Conservation (phyloP, 768 basidiomycete species). For the Tylopilus intermedius region DNA sequence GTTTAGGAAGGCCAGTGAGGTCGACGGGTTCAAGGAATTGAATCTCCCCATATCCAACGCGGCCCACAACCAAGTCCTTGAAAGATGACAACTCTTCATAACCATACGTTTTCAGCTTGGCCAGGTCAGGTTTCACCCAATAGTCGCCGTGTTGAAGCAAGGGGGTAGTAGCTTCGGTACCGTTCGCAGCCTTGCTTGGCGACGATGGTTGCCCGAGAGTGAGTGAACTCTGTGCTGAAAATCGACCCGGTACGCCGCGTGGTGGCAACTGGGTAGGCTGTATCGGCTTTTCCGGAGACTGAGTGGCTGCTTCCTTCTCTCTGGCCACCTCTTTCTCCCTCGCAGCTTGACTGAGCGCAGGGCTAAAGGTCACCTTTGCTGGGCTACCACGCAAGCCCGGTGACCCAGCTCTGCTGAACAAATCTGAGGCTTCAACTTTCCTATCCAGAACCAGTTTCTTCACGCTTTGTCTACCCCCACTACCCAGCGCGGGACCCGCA, state of each 20-base stretch:
- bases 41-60: conserved; percentile 89
- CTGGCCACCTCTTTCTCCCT: conserved; percentile 64
- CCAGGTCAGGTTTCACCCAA: conserved; percentile 78
- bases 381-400: conserved; percentile 29
- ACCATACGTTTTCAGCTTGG: conserved; percentile 62
- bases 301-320: conserved; percentile 30
- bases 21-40: conserved; percentile 77
- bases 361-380: conserved; percentile 64
- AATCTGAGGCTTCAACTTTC: conserved; percentile 68
- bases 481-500: conserved; percentile 61
- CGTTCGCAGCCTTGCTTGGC: conserved; percentile 26
- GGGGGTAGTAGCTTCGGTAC: conserved; percentile 16
- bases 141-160: conserved; percentile 82
- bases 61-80: conserved; percentile 76
- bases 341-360: conserved; percentile 67
- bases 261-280: conserved; percentile 33
- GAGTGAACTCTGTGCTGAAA: conserved; percentile 34
- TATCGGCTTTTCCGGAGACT: conserved; percentile 12
- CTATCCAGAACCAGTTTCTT: conserved; percentile 91
- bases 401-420: conserved; percentile 51
- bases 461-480: conserved; percentile 71
- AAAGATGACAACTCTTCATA: conserved; percentile 72
- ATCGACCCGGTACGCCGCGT: conserved; percentile 39
- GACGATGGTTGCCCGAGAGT: conserved; percentile 27
- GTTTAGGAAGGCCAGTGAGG: conserved; percentile 75